Percentiles rank a stretch among this genome's conserved stretches.
phyloP scores from a whole-genome alignment of 139 green algal genomes.

The Auxenochlorella pyrenoidosa region DNA sequence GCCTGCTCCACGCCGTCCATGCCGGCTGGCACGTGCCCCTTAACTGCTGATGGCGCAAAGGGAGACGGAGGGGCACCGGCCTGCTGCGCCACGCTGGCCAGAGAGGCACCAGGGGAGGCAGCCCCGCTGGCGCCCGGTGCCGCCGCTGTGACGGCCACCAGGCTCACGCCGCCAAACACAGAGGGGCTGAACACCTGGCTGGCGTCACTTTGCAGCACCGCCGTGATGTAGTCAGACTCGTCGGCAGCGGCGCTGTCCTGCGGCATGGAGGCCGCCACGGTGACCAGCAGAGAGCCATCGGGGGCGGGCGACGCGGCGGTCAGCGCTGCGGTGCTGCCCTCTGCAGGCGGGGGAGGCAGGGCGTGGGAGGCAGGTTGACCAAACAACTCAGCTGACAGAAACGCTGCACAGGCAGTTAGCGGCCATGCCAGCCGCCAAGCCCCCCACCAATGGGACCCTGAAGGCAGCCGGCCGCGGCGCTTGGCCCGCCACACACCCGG shows the following conservation, averaged over 20 bases:
- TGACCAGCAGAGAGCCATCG: constrained; percentile 14
- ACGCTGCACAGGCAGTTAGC: too few relatives aligned
- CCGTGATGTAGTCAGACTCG: constrained; percentile 36
- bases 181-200: constrained; percentile 29
- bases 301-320: background rate
- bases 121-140: background rate
- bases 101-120: background rate
- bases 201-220: constrained; percentile 38
- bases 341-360: constrained; percentile 21
- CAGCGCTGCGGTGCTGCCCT: constrained; percentile 25
- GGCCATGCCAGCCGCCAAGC: too few relatives aligned
- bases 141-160: constrained; percentile 10
- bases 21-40: background rate
- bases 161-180: constrained; percentile 30
- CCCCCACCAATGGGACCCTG: too few relatives aligned
- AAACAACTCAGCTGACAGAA: too few relatives aligned
- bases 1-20: background rate
- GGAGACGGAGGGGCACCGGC: too few relatives aligned
- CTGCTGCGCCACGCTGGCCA: background rate
- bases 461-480: too few relatives aligned
- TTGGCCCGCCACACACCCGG: background rate
- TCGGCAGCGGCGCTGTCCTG: constrained; percentile 10
- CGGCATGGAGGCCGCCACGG: background rate
- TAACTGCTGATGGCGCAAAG: too few relatives aligned
- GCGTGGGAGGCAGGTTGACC: too few relatives aligned